Conservation (phyloP, 352 stramenopile genomes). For the Albugo candida region DNA sequence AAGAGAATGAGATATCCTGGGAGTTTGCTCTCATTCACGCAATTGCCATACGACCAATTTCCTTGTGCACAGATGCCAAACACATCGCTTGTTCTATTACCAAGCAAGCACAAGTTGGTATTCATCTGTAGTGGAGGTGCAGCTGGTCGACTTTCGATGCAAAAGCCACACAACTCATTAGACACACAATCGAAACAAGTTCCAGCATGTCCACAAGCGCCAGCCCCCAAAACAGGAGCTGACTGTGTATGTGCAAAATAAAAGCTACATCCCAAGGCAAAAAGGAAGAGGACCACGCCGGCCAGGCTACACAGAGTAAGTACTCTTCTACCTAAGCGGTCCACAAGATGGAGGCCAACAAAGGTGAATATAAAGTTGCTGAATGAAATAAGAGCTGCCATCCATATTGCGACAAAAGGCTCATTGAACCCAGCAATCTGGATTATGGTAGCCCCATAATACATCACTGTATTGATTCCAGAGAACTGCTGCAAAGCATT, state of each 20-base stretch:
- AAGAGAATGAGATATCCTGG: constrained; percentile 33
- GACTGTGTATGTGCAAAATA: constrained; percentile 18
- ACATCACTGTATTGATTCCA: constrained; percentile 81
- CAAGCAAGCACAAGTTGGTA: constrained; percentile 14
- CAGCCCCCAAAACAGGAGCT: constrained; percentile 11
- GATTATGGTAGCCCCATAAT: constrained; percentile 69
- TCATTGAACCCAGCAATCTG: constrained; percentile 61
- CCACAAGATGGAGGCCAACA: constrained; percentile 37
- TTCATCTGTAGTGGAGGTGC: background rate
- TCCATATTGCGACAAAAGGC: constrained; percentile 49
- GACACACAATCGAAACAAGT: constrained; percentile 57
- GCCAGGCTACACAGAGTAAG: constrained; percentile 27
- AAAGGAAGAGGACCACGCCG: constrained; percentile 21
- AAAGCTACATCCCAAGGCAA: constrained; percentile 23
- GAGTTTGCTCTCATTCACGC: constrained; percentile 17
- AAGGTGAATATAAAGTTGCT: constrained; percentile 57
- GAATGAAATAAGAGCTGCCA: constrained; percentile 45
- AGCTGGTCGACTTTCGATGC: background rate
- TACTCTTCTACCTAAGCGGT: constrained; percentile 20
- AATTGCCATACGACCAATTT: constrained; percentile 29
- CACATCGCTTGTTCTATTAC: constrained; percentile 3
- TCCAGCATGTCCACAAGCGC: constrained; percentile 17
- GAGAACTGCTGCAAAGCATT: constrained; percentile 52
- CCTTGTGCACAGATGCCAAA: constrained; percentile 8
- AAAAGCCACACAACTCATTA: constrained; percentile 36